Percentiles rank a stretch among this genome's conserved stretches.
phyloP scores from a whole-genome alignment of 2,329 filamentous ascomycete species.

The Arthrocladium fulminans region DNA sequence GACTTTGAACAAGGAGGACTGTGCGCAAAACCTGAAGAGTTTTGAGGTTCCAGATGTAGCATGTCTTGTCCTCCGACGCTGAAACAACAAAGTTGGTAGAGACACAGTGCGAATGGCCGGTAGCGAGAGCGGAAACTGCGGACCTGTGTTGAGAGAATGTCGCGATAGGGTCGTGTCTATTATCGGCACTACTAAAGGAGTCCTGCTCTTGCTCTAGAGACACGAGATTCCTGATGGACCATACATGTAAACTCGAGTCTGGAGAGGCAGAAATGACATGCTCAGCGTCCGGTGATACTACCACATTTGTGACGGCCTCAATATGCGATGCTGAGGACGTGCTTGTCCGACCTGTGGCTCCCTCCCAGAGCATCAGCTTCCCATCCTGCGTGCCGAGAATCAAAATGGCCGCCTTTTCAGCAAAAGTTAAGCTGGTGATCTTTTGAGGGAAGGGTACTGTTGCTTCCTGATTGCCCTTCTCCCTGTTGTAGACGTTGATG shows the following conservation, averaged over 20 bases:
- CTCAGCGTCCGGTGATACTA: slow-evolving; percentile 54
- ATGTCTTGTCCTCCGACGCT: slow-evolving; percentile 74
- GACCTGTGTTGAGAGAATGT: slow-evolving; percentile 65
- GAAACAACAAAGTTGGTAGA: slow-evolving; percentile 77
- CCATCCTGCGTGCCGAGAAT: slow-evolving; percentile 77
- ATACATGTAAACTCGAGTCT: slow-evolving; percentile 87
- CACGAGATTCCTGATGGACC: slow-evolving; percentile 70
- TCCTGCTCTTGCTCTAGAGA: slow-evolving; percentile 44
- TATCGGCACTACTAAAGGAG: slow-evolving; percentile 42
- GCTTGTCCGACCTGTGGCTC: slow-evolving; percentile 43
- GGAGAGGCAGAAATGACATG: slow-evolving; percentile 39
- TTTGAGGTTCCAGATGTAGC: slow-evolving; percentile 86
- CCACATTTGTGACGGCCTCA: slow-evolving; percentile 60
- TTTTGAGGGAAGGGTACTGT: slow-evolving; percentile 79
- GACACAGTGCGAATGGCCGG: slow-evolving; percentile 57
- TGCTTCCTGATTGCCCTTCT: slow-evolving; percentile 78
- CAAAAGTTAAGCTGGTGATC: slow-evolving; percentile 67
- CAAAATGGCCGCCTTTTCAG: slow-evolving; percentile 54
- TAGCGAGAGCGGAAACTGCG: slow-evolving; percentile 39
- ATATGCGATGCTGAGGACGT: slow-evolving; percentile 36
- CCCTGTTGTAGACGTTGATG: slow-evolving; percentile 80
- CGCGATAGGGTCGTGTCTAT: slow-evolving; percentile 57
- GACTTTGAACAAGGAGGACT: slow-evolving; percentile 65
- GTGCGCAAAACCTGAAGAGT: slow-evolving; percentile 70
- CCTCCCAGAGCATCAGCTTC: slow-evolving; percentile 87